A percentile compares a stretch with the other conserved stretches of the same genome.
These are phyloP conservation scores for Globisporangium orthogonon DNA, from an alignment of 352 stramenopile species.

Conservation along the genomic window DNA sequence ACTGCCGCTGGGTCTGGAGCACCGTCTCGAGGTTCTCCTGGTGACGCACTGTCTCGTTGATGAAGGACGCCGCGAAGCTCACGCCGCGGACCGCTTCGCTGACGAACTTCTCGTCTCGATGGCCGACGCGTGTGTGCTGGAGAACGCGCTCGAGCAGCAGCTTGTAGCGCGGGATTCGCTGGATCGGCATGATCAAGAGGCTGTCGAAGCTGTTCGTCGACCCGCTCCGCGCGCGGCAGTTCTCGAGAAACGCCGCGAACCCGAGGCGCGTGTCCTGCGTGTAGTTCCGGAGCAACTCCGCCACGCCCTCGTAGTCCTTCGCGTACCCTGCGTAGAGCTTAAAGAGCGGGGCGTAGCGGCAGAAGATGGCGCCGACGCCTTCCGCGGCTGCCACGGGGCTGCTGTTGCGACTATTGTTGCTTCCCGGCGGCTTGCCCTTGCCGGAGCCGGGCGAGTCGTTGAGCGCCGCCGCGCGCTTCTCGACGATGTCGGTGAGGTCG, in stretches of 20 bases:
- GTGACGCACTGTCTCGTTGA: constrained; percentile 81
- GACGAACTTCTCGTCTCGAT: constrained; percentile 64
- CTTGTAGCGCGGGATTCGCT: constrained; percentile 90
- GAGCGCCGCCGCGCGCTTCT: constrained; percentile 14
- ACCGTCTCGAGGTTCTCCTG: constrained; percentile 81
- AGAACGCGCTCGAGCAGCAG: constrained; percentile 76
- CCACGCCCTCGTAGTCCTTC: constrained; percentile 80
- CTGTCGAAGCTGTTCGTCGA: constrained; percentile 74
- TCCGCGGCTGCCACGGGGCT: constrained; percentile 24
- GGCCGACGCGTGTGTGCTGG: constrained; percentile 50
- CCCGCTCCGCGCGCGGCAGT: constrained; percentile 41
- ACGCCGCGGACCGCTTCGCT: constrained; percentile 51
- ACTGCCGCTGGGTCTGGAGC: constrained; percentile 71
- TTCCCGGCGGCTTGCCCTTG: background rate
- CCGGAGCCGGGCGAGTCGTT: constrained; percentile 1
- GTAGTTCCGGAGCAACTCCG: constrained; percentile 51
- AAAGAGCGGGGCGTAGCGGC: constrained; percentile 75
- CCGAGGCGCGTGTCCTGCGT: constrained; percentile 34
- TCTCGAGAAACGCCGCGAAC: constrained; percentile 53
- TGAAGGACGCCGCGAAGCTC: constrained; percentile 52
- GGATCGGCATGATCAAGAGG: constrained; percentile 89
- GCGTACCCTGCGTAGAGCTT: constrained; percentile 79
- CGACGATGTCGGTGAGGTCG: constrained; percentile 57
- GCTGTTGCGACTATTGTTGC: constrained; percentile 3
- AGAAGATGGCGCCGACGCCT: constrained; percentile 72